Evolutionary conservation across 495 filamentous ascomycete species (phyloP).

Genomic region (Coniosporium apollinis): DNA sequence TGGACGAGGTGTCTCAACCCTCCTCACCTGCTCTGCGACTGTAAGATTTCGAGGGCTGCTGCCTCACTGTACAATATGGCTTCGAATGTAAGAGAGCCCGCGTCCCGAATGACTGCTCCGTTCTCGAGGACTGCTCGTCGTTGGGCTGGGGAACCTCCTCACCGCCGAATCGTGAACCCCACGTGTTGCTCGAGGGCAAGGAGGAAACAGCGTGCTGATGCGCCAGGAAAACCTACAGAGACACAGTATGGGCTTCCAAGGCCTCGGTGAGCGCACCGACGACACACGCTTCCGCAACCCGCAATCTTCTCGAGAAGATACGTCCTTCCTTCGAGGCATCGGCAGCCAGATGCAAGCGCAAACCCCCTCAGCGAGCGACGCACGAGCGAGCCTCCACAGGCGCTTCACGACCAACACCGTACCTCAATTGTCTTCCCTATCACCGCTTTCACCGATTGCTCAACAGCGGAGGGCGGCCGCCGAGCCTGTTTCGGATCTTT

Average conservation of each 20-base stretch:
- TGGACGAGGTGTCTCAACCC: too few species aligned
- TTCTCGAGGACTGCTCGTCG: too few species aligned
- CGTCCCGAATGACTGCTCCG: too few species aligned
- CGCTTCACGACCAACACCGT: constrained; percentile 87
- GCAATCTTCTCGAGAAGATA: constrained; percentile 53
- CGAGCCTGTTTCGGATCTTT: constrained; percentile 40
- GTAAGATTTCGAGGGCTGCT: too few species aligned
- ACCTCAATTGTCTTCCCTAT: constrained; percentile 34
- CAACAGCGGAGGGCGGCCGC: constrained; percentile 36
- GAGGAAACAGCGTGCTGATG: not conserved
- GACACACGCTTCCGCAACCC: constrained; percentile 65
- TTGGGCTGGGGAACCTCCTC: too few species aligned
- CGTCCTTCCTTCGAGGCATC: constrained; percentile 34
- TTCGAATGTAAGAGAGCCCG: too few species aligned
- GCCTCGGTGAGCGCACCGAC: constrained; percentile 48
- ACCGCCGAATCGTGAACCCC: too few species aligned
- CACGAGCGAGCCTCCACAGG: constrained; percentile 60
- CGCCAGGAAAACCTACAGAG: not conserved
- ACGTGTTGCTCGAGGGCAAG: too few species aligned
- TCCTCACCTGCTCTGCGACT: too few species aligned
- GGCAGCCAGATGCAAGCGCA: constrained; percentile 10
- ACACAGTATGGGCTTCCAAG: constrained; percentile 43
- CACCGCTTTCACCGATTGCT: constrained; percentile 54
- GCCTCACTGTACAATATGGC: too few species aligned
- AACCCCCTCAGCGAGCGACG: constrained; percentile 30